Evolutionary conservation across 2,329 filamentous ascomycete genomes (phyloP).

Genomic region (Alternaria conjuncta): DNA sequence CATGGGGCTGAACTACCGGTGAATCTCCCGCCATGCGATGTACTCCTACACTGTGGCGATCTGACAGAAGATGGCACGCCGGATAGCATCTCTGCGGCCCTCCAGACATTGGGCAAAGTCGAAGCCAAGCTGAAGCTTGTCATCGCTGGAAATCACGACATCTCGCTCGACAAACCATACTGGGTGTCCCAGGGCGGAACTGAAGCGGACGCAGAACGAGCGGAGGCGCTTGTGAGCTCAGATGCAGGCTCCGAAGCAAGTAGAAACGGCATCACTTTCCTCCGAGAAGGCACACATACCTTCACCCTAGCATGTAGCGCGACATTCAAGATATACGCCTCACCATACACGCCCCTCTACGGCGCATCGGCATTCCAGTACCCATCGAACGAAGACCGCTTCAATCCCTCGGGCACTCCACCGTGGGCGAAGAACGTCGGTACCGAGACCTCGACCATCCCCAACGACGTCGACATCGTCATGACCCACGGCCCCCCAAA

Average conservation of each 20-base stretch:
- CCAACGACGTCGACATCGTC: constrained; percentile 59
- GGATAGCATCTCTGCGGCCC: constrained; percentile 53
- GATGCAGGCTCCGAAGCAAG: constrained; percentile 50
- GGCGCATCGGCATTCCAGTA: constrained; percentile 63
- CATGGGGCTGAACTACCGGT: constrained; percentile 31
- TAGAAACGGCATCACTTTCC: constrained; percentile 55
- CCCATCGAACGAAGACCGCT: constrained; percentile 56
- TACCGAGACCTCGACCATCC: constrained; percentile 32
- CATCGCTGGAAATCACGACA: constrained; percentile 68
- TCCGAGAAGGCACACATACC: constrained; percentile 58
- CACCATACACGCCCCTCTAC: constrained; percentile 60
- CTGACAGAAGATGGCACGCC: constrained; percentile 59
- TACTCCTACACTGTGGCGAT: constrained; percentile 65
- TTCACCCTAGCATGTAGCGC: constrained; percentile 58
- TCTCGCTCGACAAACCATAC: constrained; percentile 58
- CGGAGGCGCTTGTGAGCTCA: constrained; percentile 33
- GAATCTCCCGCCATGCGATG: constrained; percentile 57
- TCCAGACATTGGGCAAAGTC: constrained; percentile 55
- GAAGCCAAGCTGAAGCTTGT: constrained; percentile 64
- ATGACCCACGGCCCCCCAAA: constrained; percentile 66
- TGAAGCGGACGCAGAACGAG: constrained; percentile 7
- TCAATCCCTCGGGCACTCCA: constrained; percentile 47
- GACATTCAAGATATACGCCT: constrained; percentile 58
- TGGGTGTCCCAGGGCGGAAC: constrained; percentile 40
- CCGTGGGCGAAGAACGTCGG: constrained; percentile 27